Evolutionary conservation across 164 flowering plant species (phyloP).

Genomic region (Saururus chinensis): DNA sequence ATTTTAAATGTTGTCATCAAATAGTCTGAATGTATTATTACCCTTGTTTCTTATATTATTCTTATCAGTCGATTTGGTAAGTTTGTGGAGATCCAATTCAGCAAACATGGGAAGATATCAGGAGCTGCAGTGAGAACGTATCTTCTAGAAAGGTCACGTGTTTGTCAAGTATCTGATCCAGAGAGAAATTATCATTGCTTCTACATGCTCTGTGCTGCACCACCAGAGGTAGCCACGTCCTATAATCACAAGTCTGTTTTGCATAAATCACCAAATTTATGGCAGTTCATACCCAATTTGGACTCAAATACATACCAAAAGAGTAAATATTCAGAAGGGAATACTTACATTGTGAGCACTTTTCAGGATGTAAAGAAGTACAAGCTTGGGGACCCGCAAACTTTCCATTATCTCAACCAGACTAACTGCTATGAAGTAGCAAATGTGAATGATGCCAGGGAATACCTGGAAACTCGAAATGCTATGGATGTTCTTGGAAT

Average conservation of each 20-base stretch:
- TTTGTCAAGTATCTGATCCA: constrained; percentile 76
- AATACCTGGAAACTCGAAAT: constrained; percentile 54
- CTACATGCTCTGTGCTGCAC: constrained; percentile 88
- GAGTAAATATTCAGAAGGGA: neutral
- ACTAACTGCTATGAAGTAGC: constrained; percentile 63
- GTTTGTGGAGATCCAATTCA: constrained; percentile 84
- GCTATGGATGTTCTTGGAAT: constrained; percentile 90
- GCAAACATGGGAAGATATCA: constrained; percentile 63
- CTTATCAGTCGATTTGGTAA: constrained; percentile 74
- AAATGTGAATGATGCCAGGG: constrained; percentile 66
- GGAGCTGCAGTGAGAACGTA: constrained; percentile 84
- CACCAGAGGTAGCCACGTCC: constrained; percentile 44
- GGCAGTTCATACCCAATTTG: neutral
- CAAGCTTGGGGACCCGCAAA: constrained; percentile 62
- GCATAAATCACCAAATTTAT: neutral
- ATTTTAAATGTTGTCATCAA: too few species aligned
- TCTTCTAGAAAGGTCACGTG: constrained; percentile 79
- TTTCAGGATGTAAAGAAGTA: constrained; percentile 58
- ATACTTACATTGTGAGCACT: neutral
- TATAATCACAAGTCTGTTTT: neutral
- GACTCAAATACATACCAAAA: too few species aligned
- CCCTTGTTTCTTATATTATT: too few species aligned
- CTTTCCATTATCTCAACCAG: constrained; percentile 75
- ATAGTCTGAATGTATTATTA: too few species aligned
- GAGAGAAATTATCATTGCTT: constrained; percentile 86